Percentiles rank a stretch among this genome's conserved stretches.
Evolutionary conservation across 306 rosid species (phyloP).

Genomic region (Glycine soja): DNA sequence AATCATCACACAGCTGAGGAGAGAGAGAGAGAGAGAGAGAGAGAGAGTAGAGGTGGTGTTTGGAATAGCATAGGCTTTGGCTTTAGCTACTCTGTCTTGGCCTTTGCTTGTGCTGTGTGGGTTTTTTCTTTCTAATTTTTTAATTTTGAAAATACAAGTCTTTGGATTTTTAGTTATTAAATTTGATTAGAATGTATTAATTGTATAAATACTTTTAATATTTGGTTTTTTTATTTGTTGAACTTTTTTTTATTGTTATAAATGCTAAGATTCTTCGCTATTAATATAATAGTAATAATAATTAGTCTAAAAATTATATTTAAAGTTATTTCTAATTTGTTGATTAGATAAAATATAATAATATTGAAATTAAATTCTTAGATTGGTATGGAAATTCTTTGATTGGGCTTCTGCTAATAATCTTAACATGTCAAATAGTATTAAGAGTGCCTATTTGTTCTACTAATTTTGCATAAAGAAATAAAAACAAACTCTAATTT

Average conservation of each 20-base stretch:
- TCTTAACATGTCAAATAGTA: too few relatives aligned
- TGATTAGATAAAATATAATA: background rate
- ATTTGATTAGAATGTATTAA: background rate
- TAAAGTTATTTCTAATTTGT: background rate
- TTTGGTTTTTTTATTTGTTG: background rate
- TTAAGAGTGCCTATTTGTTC: too few relatives aligned
- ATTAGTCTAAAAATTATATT: background rate
- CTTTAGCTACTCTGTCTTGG: conserved; percentile 46
- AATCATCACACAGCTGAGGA: conserved; percentile 43
- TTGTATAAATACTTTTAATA: too few relatives aligned
- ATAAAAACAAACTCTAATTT: too few relatives aligned
- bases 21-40: conserved; percentile 44
- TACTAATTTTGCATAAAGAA: too few relatives aligned
- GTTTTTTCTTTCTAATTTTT: background rate
- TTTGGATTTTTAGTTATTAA: background rate
- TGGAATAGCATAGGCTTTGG: conserved; percentile 53
- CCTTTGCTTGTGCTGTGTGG: conserved; percentile 35
- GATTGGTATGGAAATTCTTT: too few relatives aligned
- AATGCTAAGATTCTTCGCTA: background rate
- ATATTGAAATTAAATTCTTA: background rate
- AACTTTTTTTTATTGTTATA: background rate
- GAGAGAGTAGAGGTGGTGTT: conserved; percentile 41
- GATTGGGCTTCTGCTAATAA: too few relatives aligned
- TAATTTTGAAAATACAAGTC: background rate
- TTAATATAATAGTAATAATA: background rate